Conservation (phyloP, 1,139 yeast species). For the Hansenula lynferdii region DNA sequence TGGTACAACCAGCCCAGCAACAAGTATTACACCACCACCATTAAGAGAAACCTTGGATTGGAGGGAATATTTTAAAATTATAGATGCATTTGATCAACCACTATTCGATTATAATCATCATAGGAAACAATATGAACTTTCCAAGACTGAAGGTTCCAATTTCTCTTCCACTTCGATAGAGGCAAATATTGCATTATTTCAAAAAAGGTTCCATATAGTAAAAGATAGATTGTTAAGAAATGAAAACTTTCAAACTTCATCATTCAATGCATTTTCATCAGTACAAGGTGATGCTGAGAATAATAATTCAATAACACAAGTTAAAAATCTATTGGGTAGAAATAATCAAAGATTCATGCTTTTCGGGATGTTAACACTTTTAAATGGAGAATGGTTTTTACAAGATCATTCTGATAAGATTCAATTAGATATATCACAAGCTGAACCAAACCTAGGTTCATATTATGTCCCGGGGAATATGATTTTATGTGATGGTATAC, state of each 20-base stretch:
- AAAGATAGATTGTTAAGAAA: conserved; percentile 72
- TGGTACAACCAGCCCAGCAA: conserved; percentile 16
- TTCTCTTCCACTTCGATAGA: conserved; percentile 26
- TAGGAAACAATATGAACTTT: conserved; percentile 57
- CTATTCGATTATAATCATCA: conserved; percentile 55
- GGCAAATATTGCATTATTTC: conserved; percentile 32
- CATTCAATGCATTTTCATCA: conserved; percentile 30
- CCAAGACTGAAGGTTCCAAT: conserved; percentile 14
- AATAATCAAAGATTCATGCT: conserved; percentile 72
- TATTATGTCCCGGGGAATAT: conserved; percentile 79
- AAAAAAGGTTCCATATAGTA: conserved; percentile 53
- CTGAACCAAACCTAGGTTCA: conserved; percentile 60
- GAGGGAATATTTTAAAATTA: conserved; percentile 66
- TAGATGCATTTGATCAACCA: conserved; percentile 66
- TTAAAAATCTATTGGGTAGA: conserved; percentile 82
- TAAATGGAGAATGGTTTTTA: conserved; percentile 64
- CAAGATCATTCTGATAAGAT: conserved; percentile 82
- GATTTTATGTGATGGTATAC: conserved; percentile 81
- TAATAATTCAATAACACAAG: conserved; percentile 58
- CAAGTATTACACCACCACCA: conserved; percentile 23
- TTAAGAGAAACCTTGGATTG: conserved; percentile 39
- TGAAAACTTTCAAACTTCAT: conserved; percentile 47
- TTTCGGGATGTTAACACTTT: conserved; percentile 68
- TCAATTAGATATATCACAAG: conserved; percentile 56
- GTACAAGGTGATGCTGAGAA: conserved; percentile 21